Conservation (phyloP, 495 filamentous ascomycete genomes). For the Polyplosphaeria fusca region DNA sequence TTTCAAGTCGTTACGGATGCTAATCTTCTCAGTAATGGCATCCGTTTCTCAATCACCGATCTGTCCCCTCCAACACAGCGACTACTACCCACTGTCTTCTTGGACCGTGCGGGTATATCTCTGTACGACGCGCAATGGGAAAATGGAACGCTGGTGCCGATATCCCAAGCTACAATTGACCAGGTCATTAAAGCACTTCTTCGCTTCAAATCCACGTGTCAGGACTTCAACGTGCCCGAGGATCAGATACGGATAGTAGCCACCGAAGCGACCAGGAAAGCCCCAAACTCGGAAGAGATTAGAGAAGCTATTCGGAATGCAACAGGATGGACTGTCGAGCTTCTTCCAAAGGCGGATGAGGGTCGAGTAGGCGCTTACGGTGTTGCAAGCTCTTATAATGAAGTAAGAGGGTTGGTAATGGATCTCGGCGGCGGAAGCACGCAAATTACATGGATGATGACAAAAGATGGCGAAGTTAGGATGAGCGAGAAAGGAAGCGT, state of each 20-base stretch:
- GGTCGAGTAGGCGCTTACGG: slow-evolving; percentile 81
- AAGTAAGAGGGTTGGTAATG: slow-evolving; percentile 71
- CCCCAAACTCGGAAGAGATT: slow-evolving; percentile 69
- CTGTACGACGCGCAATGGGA: slow-evolving; percentile 80
- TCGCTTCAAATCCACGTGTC: slow-evolving; percentile 72
- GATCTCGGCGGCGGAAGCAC: slow-evolving; percentile 89
- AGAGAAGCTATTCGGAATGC: slow-evolving; percentile 56
- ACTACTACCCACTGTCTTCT: slow-evolving; percentile 71
- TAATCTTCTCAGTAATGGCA: slow-evolving; percentile 68
- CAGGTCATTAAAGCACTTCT: slow-evolving; percentile 61
- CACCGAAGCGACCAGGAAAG: slow-evolving; percentile 84
- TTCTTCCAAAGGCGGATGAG: slow-evolving; percentile 77
- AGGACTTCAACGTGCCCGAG: slow-evolving; percentile 62
- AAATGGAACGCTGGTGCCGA: slow-evolving; percentile 48
- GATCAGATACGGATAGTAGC: slow-evolving; percentile 70
- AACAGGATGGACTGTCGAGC: slow-evolving; percentile 63
- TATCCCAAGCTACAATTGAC: slow-evolving; percentile 61
- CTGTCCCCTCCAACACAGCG: slow-evolving; percentile 66
- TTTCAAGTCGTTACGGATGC: not conserved
- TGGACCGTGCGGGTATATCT: slow-evolving; percentile 74
- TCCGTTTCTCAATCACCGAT: slow-evolving; percentile 86
- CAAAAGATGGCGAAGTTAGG: slow-evolving; percentile 50
- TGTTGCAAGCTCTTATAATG: slow-evolving; percentile 68
- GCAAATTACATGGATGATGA: slow-evolving; percentile 81
- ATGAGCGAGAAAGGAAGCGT: slow-evolving; percentile 50